phyloP scores from a whole-genome alignment of 2,329 filamentous ascomycete genomes.

The Ophiostoma sp. region DNA sequence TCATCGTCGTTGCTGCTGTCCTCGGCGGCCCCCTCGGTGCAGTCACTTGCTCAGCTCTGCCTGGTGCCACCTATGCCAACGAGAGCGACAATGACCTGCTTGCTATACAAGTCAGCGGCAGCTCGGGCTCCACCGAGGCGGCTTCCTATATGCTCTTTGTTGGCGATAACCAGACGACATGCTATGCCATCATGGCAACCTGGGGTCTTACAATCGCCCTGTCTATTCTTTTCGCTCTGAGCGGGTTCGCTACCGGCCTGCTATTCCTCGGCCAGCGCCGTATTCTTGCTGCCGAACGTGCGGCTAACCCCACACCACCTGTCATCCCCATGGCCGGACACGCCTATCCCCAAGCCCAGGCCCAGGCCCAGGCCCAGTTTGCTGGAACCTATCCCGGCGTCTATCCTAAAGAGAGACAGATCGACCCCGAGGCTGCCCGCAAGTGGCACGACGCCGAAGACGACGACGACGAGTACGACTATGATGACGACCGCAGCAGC shows the following conservation, averaged over 20 bases:
- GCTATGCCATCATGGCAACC: conserved; percentile 77
- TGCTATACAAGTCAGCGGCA: conserved; percentile 35
- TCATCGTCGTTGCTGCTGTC: conserved; percentile 70
- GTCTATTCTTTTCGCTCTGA: conserved; percentile 65
- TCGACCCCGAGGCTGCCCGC: neutral
- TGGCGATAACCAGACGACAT: conserved; percentile 56
- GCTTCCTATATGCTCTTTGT: conserved; percentile 46
- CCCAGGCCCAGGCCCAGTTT: no score
- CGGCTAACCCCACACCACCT: neutral
- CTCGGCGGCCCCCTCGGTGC: conserved; percentile 76
- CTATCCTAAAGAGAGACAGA: neutral
- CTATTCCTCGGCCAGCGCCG: conserved; percentile 56
- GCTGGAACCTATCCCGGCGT: neutral
- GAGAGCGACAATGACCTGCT: conserved; percentile 45
- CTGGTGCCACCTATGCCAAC: conserved; percentile 37
- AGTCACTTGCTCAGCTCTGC: conserved; percentile 61
- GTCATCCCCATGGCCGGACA: conserved; percentile 1
- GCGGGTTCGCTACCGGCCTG: conserved; percentile 52
- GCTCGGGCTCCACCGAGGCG: conserved; percentile 21
- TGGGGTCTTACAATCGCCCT: conserved; percentile 82
- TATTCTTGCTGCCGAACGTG: neutral
- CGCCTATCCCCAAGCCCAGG: neutral
- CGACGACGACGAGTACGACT: conserved; percentile 12
- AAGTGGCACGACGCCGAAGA: conserved; percentile 18
- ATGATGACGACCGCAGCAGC: conserved; percentile 4